A percentile compares a stretch with the other conserved stretches of the same genome.
Conservation (phyloP, 2,329 filamentous ascomycete species). For the Hypoxylon rubiginosum region DNA sequence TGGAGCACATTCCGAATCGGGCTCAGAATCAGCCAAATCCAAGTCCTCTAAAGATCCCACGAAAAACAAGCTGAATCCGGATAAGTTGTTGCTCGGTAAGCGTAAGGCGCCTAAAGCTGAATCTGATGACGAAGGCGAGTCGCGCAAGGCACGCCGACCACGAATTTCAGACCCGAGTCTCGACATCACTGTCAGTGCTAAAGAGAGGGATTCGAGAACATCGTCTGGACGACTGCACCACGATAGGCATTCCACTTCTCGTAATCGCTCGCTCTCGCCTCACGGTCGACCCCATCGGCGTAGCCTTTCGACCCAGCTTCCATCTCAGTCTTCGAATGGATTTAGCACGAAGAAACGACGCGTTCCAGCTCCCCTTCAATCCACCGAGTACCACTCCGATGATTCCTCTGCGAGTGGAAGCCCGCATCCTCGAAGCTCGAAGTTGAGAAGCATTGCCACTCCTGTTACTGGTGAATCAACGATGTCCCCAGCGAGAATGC, state of each 20-base stretch:
- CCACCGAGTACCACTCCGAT: conserved; percentile 76
- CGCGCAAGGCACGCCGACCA: conserved; percentile 67
- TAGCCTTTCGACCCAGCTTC: conserved; percentile 74
- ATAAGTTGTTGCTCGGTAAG: conserved; percentile 64
- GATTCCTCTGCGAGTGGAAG: conserved; percentile 73
- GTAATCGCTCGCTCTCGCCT: conserved; percentile 71
- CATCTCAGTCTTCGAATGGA: conserved; percentile 67
- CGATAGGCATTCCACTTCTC: conserved; percentile 51
- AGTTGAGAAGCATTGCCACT: conserved; percentile 68
- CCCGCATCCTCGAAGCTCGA: conserved; percentile 70
- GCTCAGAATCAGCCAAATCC: conserved; percentile 65
- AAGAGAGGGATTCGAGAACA: conserved; percentile 53
- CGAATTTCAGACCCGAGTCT: conserved; percentile 62
- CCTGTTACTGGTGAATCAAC: conserved; percentile 70
- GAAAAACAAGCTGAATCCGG: conserved; percentile 64
- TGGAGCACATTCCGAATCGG: conserved; percentile 63
- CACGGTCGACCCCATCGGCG: conserved; percentile 70
- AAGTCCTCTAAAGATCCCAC: conserved; percentile 60
- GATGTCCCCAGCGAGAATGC: conserved; percentile 76
- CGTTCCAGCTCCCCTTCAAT: conserved; percentile 70
- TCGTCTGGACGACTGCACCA: conserved; percentile 52
- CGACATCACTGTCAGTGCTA: conserved; percentile 51
- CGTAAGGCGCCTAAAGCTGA: conserved; percentile 67
- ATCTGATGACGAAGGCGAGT: conserved; percentile 70
- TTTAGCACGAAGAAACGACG: conserved; percentile 72